Percentiles rank a stretch among this genome's conserved stretches.
phyloP scores from a whole-genome alignment of 2,329 filamentous ascomycete genomes.

The Epichloe sibirici region DNA sequence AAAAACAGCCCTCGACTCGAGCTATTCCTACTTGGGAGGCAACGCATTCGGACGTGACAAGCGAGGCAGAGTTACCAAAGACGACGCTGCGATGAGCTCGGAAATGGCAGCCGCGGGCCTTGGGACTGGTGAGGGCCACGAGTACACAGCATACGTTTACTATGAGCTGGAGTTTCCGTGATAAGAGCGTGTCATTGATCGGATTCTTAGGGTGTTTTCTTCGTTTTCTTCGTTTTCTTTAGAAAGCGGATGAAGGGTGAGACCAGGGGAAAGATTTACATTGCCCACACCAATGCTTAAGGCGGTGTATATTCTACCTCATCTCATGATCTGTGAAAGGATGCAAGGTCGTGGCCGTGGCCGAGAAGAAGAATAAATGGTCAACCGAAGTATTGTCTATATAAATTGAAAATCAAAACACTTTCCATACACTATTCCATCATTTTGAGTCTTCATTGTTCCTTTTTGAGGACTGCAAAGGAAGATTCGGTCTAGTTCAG shows the following conservation, averaged over 20 bases:
- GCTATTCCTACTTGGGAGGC: conserved; percentile 84
- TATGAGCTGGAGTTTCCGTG: conserved; percentile 77
- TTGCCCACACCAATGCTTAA: conserved; percentile 7
- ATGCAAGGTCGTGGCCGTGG: background rate
- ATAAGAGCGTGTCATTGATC: conserved; percentile 2
- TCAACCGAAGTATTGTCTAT: background rate
- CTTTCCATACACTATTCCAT: background rate
- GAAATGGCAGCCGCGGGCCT: conserved; percentile 73
- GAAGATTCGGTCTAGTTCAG: conserved; percentile 8
- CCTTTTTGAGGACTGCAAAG: background rate
- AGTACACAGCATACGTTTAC: conserved; percentile 95
- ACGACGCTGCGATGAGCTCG: conserved; percentile 65
- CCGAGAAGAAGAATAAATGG: background rate
- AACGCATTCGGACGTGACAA: conserved; percentile 92
- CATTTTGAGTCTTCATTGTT: background rate
- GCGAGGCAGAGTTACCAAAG: conserved; percentile 81
- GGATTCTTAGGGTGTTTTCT: background rate
- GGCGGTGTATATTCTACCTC: conserved; percentile 19
- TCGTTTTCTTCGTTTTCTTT: background rate
- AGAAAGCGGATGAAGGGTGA: background rate
- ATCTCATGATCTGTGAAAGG: conserved; percentile 11
- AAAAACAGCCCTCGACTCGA: conserved; percentile 65
- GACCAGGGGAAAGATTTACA: background rate
- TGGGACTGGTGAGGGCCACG: conserved; percentile 55
- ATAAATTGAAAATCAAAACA: background rate